These are phyloP conservation scores for Umbelopsis ramanniana DNA, from an alignment of 192 early-diverging fungal genomes.

Conservation along the genomic window DNA sequence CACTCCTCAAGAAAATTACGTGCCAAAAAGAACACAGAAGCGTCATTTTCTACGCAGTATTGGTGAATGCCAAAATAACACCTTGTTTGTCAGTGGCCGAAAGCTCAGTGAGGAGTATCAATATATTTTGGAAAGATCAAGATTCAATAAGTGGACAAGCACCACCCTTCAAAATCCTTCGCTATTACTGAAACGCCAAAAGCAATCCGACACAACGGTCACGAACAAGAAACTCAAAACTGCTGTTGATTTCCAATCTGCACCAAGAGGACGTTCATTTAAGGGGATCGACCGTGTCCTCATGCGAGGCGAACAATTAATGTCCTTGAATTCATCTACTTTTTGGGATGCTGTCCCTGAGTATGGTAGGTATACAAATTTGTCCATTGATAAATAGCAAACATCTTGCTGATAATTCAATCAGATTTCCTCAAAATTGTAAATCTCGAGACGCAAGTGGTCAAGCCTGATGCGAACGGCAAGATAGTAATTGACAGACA, in stretches of 20 bases:
- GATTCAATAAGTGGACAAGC: constrained; percentile 45
- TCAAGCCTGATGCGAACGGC: neutral
- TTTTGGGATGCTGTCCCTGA: neutral
- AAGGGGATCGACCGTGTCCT: neutral
- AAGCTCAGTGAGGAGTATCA: constrained; percentile 55
- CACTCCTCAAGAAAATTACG: neutral
- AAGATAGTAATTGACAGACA: neutral
- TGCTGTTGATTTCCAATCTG: neutral
- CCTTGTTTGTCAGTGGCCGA: constrained; percentile 37
- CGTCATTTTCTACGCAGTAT: neutral
- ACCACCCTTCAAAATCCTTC: constrained; percentile 49
- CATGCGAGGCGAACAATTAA: neutral
- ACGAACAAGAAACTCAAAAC: neutral
- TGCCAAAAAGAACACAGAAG: neutral
- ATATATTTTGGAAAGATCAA: constrained; percentile 53
- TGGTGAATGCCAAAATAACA: neutral
- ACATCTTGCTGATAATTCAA: neutral
- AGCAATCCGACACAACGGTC: neutral
- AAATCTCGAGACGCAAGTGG: neutral
- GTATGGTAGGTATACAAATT: neutral
- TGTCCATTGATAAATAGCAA: neutral
- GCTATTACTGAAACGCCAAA: constrained; percentile 35
- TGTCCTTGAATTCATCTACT: neutral
- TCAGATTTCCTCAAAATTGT: neutral
- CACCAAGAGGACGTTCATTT: too few relatives aligned